phyloP scores from a whole-genome alignment of 306 rosid genomes.

The Rosa lucieae region DNA sequence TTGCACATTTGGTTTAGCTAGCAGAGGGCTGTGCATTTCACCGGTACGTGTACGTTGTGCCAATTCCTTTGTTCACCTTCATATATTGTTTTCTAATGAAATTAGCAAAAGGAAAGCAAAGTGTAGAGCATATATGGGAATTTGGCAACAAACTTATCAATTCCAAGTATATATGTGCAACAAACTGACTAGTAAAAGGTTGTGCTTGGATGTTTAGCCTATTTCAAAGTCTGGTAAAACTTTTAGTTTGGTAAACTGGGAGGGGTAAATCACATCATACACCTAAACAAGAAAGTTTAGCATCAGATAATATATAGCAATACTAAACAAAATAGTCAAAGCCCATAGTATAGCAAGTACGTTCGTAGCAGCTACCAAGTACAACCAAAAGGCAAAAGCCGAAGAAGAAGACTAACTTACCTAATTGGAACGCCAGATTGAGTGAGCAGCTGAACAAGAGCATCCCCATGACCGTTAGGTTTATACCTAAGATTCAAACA shows the following conservation, averaged over 20 bases:
- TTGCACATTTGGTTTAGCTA: too few species aligned
- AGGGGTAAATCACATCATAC: background rate
- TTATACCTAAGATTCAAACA: constrained; percentile 38
- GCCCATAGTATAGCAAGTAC: background rate
- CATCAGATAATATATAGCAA: background rate
- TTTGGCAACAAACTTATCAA: background rate
- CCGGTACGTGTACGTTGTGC: too few species aligned
- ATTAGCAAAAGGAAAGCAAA: too few species aligned
- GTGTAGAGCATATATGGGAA: too few species aligned
- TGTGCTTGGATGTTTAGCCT: background rate
- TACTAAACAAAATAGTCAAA: background rate
- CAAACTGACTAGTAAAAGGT: background rate
- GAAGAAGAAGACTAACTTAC: background rate
- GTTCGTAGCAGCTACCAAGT: background rate
- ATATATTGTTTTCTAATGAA: background rate
- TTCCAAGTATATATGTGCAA: background rate
- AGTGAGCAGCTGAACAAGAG: background rate
- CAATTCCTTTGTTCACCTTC: background rate
- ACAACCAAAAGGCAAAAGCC: background rate
- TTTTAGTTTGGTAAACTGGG: background rate
- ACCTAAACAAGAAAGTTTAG: background rate
- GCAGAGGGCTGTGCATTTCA: too few species aligned
- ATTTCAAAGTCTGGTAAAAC: background rate
- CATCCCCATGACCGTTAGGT: constrained; percentile 53
- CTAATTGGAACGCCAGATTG: background rate